Evolutionary conservation across 2,329 filamentous ascomycete genomes (phyloP), one percentile per base, ranked within the genome.

Genomic region (Xylaria digitata): DNA sequence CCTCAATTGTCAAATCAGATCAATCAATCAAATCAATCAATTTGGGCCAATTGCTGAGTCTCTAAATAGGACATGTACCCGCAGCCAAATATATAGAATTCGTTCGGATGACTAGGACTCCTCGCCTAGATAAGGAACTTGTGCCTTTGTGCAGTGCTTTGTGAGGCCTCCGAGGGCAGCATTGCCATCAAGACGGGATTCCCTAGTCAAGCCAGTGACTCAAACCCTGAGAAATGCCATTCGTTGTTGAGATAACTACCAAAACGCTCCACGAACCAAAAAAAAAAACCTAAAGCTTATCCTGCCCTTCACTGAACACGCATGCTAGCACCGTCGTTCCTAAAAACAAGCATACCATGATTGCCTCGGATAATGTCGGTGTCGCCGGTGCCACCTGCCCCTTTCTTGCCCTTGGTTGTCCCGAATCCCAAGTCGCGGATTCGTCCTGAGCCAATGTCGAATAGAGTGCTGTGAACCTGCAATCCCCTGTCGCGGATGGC

Each of bases 401-500:
- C 50, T 49, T 55, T 49, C 56, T 55, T 49, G 56, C 63, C 63
- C 64, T 74, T 76, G 49, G 21, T 30, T 0, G 74, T 84, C 52
- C 85, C 84, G 56, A 82, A 73, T 21, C 82, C 81, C 2, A 88
- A 75, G 72, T 88, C 83, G 45, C 78, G 77, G 58, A 88, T 78
- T 66, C 81, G 80, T 13, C 86, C 86, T 21, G 75, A 79, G 6
- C 73, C 79, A 58, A 88, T 80, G 70, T 96, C 90, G 77, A 92
- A 95, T 15, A 96, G 82, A 60, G 90, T 84, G n/a, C 92, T 93
- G 77, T 96, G 92, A 6, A 96, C 86, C 79, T 90, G 82, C 48
- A 97, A 79, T 0, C 90, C 91, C 32, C 91, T 84, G 73, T 93
- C 89, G 70, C 82, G 79, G 66, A 94, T 87, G 30, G 91, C 92